Evolutionary conservation across 495 filamentous ascomycete genomes (phyloP).

Genomic region (Lasiosphaeria miniovina): DNA sequence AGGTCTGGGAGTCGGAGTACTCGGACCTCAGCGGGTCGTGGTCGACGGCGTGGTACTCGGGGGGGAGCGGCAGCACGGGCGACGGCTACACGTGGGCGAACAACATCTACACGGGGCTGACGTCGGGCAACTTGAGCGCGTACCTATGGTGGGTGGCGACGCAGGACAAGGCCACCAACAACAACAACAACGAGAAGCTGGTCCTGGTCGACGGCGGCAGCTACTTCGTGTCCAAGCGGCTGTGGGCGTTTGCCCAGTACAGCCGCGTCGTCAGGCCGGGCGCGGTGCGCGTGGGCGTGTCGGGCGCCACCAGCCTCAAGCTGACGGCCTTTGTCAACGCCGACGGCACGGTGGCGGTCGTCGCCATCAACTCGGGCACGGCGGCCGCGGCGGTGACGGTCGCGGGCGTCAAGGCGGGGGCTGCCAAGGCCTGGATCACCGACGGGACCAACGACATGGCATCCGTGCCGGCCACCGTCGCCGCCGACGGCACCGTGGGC

Average conservation of each 20-base stretch:
- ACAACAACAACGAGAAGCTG: constrained; percentile 24
- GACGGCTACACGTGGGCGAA: constrained; percentile 58
- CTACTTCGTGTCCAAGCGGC: constrained; percentile 34
- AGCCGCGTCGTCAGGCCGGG: constrained; percentile 47
- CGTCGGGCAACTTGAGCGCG: constrained; percentile 41
- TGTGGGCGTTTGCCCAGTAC: constrained; percentile 54
- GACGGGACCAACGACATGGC: constrained; percentile 25
- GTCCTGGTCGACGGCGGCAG: constrained; percentile 34
- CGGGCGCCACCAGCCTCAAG: constrained; percentile 31
- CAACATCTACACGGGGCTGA: constrained; percentile 45
- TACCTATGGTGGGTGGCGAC: constrained; percentile 54
- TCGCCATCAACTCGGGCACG: constrained; percentile 45
- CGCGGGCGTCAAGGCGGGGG: constrained; percentile 20
- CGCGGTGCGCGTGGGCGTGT: constrained; percentile 40
- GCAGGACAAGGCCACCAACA: constrained; percentile 23
- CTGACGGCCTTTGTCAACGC: constrained; percentile 48
- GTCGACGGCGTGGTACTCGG: constrained; percentile 45
- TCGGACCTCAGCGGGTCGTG: constrained; percentile 18
- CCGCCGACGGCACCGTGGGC: constrained; percentile 11
- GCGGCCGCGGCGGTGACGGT: constrained; percentile 28
- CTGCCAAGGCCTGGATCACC: constrained; percentile 31
- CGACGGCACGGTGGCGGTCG: constrained; percentile 43
- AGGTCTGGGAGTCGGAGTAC: constrained; percentile 52
- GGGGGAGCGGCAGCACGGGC: constrained; percentile 34
- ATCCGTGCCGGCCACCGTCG: background rate